These are phyloP conservation scores for Penicillium atrosanguineum DNA, from an alignment of 495 filamentous ascomycete genomes.

Conservation along the genomic window DNA sequence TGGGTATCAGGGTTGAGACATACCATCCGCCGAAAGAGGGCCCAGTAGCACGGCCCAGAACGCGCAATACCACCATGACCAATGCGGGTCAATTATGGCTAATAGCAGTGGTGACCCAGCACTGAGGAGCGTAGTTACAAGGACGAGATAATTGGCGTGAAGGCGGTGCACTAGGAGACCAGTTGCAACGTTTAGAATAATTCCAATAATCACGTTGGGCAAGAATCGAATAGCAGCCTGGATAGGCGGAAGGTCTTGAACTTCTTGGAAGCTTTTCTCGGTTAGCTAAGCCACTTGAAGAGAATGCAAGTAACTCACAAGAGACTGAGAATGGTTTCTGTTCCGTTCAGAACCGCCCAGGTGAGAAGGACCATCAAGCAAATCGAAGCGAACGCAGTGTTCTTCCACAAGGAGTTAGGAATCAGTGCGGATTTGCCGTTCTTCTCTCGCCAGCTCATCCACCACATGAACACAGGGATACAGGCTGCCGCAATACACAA, in stretches of 20 bases:
- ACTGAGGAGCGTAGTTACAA: conserved; percentile 40
- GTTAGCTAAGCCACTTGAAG: neutral
- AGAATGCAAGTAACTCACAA: conserved; percentile 26
- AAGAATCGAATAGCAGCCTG: conserved; percentile 54
- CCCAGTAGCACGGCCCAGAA: conserved; percentile 50
- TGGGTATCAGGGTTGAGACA: neutral
- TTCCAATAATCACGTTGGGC: conserved; percentile 50
- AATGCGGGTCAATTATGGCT: conserved; percentile 39
- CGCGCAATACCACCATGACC: conserved; percentile 55
- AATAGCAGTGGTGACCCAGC: conserved; percentile 53
- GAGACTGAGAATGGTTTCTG: conserved; percentile 52
- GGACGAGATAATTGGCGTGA: conserved; percentile 42
- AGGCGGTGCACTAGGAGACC: conserved; percentile 53
- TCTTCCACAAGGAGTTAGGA: conserved; percentile 55
- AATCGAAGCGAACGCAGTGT: conserved; percentile 44
- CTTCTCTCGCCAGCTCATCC: conserved; percentile 45
- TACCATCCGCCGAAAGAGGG: conserved; percentile 48
- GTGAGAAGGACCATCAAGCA: conserved; percentile 52
- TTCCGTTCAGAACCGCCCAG: conserved; percentile 46
- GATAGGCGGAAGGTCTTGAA: conserved; percentile 43
- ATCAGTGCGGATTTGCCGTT: conserved; percentile 46
- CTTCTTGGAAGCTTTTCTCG: conserved; percentile 42
- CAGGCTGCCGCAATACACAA: conserved; percentile 35
- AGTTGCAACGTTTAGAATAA: conserved; percentile 49
- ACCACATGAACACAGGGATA: conserved; percentile 44